A percentile compares a stretch with the other conserved stretches of the same genome.
These are phyloP conservation scores for Dissoconium aciculare DNA, from an alignment of 2,329 filamentous ascomycete genomes.

Conservation along the genomic window DNA sequence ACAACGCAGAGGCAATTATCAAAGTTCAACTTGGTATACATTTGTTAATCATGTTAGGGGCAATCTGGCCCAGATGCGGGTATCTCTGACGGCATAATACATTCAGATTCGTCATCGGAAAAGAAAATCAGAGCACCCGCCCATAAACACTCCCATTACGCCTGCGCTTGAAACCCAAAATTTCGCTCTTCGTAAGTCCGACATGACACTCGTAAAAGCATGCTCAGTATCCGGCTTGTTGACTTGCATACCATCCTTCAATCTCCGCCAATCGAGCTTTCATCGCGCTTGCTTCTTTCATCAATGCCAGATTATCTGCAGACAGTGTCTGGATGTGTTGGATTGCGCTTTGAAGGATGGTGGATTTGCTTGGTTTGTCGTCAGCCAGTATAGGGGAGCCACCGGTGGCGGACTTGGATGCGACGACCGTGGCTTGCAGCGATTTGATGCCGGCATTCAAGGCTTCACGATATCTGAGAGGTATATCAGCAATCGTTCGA, in stretches of 20 bases:
- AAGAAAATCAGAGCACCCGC: no score
- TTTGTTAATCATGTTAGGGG: no score
- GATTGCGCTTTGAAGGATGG: slow-evolving; percentile 23
- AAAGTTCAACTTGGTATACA: no score
- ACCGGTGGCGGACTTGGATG: slow-evolving; percentile 3
- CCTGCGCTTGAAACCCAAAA: no score
- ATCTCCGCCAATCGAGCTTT: slow-evolving; percentile 17
- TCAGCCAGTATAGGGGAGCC: slow-evolving; percentile 1
- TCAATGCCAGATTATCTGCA: slow-evolving; percentile 16
- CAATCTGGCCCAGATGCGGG: no score
- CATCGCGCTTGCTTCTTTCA: slow-evolving; percentile 16
- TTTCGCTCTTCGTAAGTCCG: no score
- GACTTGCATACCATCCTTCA: slow-evolving; percentile 15
- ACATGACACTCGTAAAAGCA: no score
- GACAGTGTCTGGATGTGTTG: slow-evolving; percentile 21
- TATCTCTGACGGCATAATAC: no score
- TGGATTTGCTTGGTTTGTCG: slow-evolving; percentile 25
- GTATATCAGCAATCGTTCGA: not conserved
- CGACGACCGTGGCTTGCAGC: slow-evolving; percentile 7
- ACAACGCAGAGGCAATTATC: no score
- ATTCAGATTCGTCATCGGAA: no score
- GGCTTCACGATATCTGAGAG: slow-evolving; percentile 22
- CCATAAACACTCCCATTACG: no score
- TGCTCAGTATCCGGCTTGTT: no score
- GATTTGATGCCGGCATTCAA: slow-evolving; percentile 20